A percentile compares a stretch with the other conserved stretches of the same genome.
phyloP scores from a whole-genome alignment of 192 early-diverging fungal species.

The Cetraspora pellucida region DNA sequence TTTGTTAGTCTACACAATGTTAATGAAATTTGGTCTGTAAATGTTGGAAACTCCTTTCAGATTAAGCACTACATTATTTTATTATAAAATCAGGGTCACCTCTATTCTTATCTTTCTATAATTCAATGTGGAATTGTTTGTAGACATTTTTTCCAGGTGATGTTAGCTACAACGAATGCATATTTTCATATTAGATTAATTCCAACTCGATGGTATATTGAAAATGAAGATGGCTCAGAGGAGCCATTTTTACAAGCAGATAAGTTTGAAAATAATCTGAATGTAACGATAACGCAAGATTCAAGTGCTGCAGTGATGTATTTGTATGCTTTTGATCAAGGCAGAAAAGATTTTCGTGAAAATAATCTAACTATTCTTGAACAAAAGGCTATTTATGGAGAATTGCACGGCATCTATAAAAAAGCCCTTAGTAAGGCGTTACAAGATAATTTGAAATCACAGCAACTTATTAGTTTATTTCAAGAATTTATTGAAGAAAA shows the following conservation, averaged over 20 bases:
- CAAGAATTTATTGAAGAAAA: conserved; percentile 11
- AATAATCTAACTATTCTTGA: not conserved
- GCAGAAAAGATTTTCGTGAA: not conserved
- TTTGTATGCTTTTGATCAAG: not conserved
- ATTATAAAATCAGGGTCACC: no score
- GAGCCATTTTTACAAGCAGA: not conserved
- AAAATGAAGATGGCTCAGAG: not conserved
- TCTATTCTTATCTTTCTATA: not conserved
- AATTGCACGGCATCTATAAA: not conserved
- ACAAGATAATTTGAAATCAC: not conserved
- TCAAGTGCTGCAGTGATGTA: not conserved
- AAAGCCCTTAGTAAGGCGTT: not conserved
- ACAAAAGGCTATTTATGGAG: not conserved
- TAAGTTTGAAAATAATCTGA: not conserved
- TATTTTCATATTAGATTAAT: conserved; percentile 5
- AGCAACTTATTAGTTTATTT: not conserved
- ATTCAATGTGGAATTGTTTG: not conserved
- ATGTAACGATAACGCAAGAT: not conserved
- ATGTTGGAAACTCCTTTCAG: no score
- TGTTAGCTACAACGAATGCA: not conserved
- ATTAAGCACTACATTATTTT: no score
- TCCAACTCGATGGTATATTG: not conserved
- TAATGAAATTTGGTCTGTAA: no score
- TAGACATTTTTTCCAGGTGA: not conserved
- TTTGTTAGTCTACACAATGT: no score